Evolutionary conservation across 1,284 basidiomycete species (phyloP).

Genomic region (Puccinia sorghi): DNA sequence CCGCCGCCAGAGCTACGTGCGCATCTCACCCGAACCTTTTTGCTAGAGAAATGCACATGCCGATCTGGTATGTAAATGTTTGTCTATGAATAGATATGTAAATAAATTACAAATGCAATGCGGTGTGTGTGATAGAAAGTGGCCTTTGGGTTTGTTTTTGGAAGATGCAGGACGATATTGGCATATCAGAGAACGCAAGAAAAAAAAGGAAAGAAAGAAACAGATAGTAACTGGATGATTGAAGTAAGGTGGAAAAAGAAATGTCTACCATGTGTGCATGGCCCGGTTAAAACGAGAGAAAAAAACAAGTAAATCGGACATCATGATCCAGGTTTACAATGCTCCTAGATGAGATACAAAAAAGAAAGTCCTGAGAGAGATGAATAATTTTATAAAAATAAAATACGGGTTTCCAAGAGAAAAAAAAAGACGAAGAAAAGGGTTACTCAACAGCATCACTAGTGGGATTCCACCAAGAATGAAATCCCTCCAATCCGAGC

Average conservation of each 20-base stretch:
- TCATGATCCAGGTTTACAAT: slow-evolving; percentile 45
- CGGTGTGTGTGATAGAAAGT: no score
- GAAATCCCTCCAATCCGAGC: slow-evolving; percentile 49
- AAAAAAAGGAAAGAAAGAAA: background rate
- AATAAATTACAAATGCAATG: no score
- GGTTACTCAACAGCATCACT: slow-evolving; percentile 44
- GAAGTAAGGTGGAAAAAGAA: background rate
- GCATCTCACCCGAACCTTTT: no score
- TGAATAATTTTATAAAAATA: background rate
- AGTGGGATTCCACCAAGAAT: slow-evolving; percentile 45
- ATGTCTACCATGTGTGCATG: background rate
- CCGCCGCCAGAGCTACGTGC: no score
- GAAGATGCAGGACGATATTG: no score
- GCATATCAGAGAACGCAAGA: no score
- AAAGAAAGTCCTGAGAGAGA: background rate
- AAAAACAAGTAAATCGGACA: background rate
- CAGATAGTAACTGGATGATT: background rate
- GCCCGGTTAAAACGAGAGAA: background rate
- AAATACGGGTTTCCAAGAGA: background rate
- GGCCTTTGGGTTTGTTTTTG: no score
- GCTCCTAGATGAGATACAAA: slow-evolving; percentile 20
- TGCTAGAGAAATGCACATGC: no score
- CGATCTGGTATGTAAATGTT: no score
- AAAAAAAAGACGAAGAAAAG: background rate
- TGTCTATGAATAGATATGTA: no score